phyloP scores from a whole-genome alignment of 179 eudicot genomes.

The Vitellaria paradoxa region DNA sequence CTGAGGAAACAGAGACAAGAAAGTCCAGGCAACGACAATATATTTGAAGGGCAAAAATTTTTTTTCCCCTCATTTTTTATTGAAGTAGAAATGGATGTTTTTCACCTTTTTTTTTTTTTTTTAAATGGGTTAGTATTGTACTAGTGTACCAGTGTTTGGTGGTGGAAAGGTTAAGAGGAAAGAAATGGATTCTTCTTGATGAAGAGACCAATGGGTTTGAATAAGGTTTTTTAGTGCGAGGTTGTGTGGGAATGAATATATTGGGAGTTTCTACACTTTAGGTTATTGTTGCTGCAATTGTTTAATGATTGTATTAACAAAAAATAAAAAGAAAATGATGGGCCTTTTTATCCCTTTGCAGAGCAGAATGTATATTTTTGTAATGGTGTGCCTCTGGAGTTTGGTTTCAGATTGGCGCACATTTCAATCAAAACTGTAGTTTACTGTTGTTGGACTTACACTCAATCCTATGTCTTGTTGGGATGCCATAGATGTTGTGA shows the following conservation, averaged over 20 bases:
- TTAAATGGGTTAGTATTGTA: neutral
- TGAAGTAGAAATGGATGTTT: neutral
- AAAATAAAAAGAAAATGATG: neutral
- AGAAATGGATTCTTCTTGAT: conserved; percentile 6
- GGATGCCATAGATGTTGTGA: no score
- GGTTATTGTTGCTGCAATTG: neutral
- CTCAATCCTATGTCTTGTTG: no score
- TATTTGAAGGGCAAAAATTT: neutral
- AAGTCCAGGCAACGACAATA: neutral
- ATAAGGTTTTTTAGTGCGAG: neutral
- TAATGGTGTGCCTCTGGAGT: no score
- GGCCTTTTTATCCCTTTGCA: neutral
- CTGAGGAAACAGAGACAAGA: conserved; percentile 6
- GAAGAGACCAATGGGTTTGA: conserved; percentile 2
- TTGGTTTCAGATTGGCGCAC: no score
- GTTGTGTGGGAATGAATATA: neutral
- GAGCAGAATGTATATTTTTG: no score
- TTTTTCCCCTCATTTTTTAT: neutral
- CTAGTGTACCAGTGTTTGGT: neutral
- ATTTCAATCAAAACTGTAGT: no score
- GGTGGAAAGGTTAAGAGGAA: conserved; percentile 6
- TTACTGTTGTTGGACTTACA: no score
- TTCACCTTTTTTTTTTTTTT: neutral
- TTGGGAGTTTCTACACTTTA: neutral
- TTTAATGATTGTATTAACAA: no score